phyloP scores from a whole-genome alignment of 129 eudicot species.

The Rutidosis leptorrhynchoides region DNA sequence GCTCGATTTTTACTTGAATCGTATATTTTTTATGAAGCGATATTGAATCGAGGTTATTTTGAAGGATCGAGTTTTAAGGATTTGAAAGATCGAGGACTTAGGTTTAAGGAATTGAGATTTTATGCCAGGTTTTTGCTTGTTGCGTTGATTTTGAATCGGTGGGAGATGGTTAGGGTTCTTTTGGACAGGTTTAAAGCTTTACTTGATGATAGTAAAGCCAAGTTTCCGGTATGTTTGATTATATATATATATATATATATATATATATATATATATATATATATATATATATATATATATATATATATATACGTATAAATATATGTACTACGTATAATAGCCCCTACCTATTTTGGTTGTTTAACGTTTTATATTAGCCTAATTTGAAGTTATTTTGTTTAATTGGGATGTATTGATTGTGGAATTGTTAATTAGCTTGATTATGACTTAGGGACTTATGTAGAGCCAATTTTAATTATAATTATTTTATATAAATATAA shows the following conservation, averaged over 20 bases:
- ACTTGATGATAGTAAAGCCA: slow-evolving; percentile 60
- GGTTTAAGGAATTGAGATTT: slow-evolving; percentile 97
- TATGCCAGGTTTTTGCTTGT: slow-evolving; percentile 95
- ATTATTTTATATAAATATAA: too few species aligned
- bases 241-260: too few species aligned
- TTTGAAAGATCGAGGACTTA: slow-evolving; percentile 62
- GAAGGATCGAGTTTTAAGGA: slow-evolving; percentile 35
- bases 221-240: slow-evolving; percentile 57
- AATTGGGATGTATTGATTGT: neutral
- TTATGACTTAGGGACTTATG: slow-evolving; percentile 10
- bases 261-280: too few species aligned
- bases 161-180: slow-evolving; percentile 69
- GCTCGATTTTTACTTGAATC: slow-evolving; percentile 78
- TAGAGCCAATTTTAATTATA: neutral
- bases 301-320: neutral
- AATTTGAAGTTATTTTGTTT: neutral
- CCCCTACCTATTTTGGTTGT: neutral
- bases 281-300: too few species aligned
- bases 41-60: slow-evolving; percentile 61
- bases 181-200: slow-evolving; percentile 60
- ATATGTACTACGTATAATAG: neutral
- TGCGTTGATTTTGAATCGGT: slow-evolving; percentile 61
- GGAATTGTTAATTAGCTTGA: neutral
- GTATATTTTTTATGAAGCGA: slow-evolving; percentile 85
- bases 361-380: neutral